Evolutionary conservation across 768 basidiomycete species (phyloP), one percentile per base, ranked within the genome.

Genomic region (Macrolepiota dolichaula): DNA sequence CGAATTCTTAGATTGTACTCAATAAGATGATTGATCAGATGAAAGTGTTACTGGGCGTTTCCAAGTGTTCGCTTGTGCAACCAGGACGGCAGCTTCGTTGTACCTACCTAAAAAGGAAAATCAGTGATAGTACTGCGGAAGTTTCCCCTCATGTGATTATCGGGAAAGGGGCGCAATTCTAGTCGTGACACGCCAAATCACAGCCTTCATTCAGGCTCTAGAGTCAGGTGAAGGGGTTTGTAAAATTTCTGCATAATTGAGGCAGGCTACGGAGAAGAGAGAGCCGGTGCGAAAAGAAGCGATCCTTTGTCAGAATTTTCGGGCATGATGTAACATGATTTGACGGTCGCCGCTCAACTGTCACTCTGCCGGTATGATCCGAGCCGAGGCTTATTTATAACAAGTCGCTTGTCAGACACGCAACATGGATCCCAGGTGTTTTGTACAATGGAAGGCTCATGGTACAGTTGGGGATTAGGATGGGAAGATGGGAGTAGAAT

Each of bases 301-400:
- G 27, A 25, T 4, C 15, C 27, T 57, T 25, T 55, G 55, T 29
- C 40, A 55, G 53, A 19, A 19, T 25, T n/a, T 40, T 49, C 29
- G 44, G 55, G 27, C 25, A 59, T 59, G 57, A 52, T 59, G 51
- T 53, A 44, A 60, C 25, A 2, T 1, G 13, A 11, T 19, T 47
- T 51, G 50, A 52, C 50, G 42, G 57, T 42, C 32, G 46, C 29
- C 22, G 54, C 54, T 32, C 46, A 24, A 49, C 5, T 47, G 42
- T 47, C 32, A 54, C 32, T 17, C 17, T 47, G 35, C 57, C 57
- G 57, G 35, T 51, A 58, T 58, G 57, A 17, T 58, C 57, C 57
- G 57, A 60, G n/a, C 59, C 59, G 59, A 42, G 19, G 51, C 24
- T 25, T 59, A 59, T 59, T 59, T 19, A 59, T 59, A 52, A 27